These are phyloP conservation scores for Thozetella sp. DNA, from an alignment of 495 filamentous ascomycete species.

Conservation along the genomic window DNA sequence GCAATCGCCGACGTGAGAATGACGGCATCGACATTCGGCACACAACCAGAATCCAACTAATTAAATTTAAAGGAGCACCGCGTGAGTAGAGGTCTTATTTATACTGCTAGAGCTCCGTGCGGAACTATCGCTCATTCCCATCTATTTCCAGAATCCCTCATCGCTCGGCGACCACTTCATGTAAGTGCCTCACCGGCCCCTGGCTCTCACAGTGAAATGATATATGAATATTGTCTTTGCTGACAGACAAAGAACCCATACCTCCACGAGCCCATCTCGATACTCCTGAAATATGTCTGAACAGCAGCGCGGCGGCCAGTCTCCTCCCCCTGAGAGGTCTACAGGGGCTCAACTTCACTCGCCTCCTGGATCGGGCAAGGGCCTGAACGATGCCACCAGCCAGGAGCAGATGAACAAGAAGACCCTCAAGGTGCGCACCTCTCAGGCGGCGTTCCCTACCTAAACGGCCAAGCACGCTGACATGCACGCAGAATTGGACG, in stretches of 20 bases:
- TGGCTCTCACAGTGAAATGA: too few species aligned
- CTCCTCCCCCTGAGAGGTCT: slow-evolving; percentile 74
- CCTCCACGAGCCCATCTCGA: too few species aligned
- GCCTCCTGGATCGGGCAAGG: slow-evolving; percentile 57
- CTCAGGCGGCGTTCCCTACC: background rate
- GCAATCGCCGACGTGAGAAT: slow-evolving; percentile 12
- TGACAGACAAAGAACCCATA: too few species aligned
- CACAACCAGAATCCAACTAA: slow-evolving; percentile 11
- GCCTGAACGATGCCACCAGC: slow-evolving; percentile 42
- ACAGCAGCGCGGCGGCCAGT: slow-evolving; percentile 66
- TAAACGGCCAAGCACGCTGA: slow-evolving; percentile 13
- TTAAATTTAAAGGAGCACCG: too few species aligned
- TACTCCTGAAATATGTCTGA: too few species aligned
- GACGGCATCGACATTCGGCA: slow-evolving; percentile 21
- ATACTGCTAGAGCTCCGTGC: too few species aligned
- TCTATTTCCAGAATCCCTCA: too few species aligned
- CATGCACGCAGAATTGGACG: slow-evolving; percentile 36
- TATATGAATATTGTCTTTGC: too few species aligned
- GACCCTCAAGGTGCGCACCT: slow-evolving; percentile 41
- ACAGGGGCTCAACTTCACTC: slow-evolving; percentile 64
- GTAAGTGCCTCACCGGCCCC: too few species aligned
- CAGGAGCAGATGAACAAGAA: slow-evolving; percentile 50
- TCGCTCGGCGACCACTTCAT: too few species aligned
- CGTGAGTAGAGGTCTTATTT: too few species aligned
- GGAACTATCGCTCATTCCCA: too few species aligned